phyloP scores from a whole-genome alignment of 495 filamentous ascomycete species.

The Pseudotulostoma volvatum region DNA sequence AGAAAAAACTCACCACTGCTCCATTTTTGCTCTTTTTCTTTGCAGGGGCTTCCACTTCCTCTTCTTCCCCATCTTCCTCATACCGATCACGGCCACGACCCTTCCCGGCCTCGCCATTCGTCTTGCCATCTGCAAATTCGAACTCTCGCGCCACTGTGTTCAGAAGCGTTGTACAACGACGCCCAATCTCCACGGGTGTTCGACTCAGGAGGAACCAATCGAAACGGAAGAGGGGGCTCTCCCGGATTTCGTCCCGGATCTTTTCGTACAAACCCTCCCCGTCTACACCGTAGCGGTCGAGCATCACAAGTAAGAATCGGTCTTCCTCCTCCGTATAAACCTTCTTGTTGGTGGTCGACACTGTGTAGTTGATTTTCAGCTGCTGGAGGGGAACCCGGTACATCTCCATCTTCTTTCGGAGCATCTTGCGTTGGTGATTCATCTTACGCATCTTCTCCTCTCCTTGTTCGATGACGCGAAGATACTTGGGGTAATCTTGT shows the following conservation, averaged over 20 bases:
- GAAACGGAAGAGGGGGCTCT: constrained; percentile 89
- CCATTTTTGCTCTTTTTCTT: constrained; percentile 88
- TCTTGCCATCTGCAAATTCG: constrained; percentile 44
- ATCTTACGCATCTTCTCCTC: constrained; percentile 80
- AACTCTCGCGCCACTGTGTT: constrained; percentile 91
- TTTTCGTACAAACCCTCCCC: constrained; percentile 69
- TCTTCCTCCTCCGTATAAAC: constrained; percentile 99
- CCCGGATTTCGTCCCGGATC: constrained; percentile 83
- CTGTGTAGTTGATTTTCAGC: constrained; percentile 95
- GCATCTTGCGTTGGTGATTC: constrained; percentile 83
- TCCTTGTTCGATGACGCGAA: constrained; percentile 75
- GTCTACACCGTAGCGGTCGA: constrained; percentile 80
- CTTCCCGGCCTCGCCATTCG: constrained; percentile 52
- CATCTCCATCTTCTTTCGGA: constrained; percentile 85
- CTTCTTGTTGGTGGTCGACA: constrained; percentile 99
- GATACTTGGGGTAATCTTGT: constrained; percentile 68
- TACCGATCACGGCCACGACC: constrained; percentile 54
- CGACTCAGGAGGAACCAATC: constrained; percentile 98
- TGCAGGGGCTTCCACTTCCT: constrained; percentile 65
- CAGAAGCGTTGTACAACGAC: constrained; percentile 83
- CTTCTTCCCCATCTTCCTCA: constrained; percentile 54
- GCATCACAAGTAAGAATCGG: constrained; percentile 81
- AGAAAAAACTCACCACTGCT: constrained; percentile 41
- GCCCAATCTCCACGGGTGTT: constrained; percentile 80
- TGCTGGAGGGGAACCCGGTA: constrained; percentile 95